These are phyloP conservation scores for Gynostemma pentaphyllum DNA, from an alignment of 306 rosid genomes.

Conservation along the genomic window DNA sequence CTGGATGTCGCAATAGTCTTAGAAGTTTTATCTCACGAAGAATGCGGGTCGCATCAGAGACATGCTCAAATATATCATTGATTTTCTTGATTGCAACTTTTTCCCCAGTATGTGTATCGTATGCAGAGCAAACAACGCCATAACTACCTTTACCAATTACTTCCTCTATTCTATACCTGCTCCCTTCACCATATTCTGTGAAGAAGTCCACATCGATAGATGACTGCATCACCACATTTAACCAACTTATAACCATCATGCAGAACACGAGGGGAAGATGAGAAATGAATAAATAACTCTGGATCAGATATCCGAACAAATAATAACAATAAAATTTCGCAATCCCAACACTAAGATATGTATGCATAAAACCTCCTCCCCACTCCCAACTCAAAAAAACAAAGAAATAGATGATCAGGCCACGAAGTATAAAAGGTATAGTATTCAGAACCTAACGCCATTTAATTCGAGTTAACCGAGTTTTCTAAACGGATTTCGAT, in stretches of 20 bases:
- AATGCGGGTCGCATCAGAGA: conserved; percentile 94
- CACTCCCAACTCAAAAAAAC: too few species aligned
- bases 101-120: conserved; percentile 79
- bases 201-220: conserved; percentile 85
- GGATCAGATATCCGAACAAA: neutral
- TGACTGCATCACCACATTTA: conserved; percentile 46
- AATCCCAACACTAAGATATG: too few species aligned
- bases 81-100: conserved; percentile 97
- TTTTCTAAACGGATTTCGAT: neutral
- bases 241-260: conserved; percentile 12
- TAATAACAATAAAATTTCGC: too few species aligned
- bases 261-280: neutral
- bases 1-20: conserved; percentile 88
- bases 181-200: conserved; percentile 97
- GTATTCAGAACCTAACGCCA: neutral
- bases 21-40: conserved; percentile 99
- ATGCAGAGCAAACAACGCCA: conserved; percentile 98
- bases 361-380: too few species aligned
- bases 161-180: conserved; percentile 95
- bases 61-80: conserved; percentile 97
- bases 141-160: conserved; percentile 99
- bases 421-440: neutral
- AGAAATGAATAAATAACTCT: neutral
- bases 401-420: too few species aligned
- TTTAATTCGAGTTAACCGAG: neutral